phyloP scores from a whole-genome alignment of 2,329 filamentous ascomycete species.

The Passalora sequoiae region DNA sequence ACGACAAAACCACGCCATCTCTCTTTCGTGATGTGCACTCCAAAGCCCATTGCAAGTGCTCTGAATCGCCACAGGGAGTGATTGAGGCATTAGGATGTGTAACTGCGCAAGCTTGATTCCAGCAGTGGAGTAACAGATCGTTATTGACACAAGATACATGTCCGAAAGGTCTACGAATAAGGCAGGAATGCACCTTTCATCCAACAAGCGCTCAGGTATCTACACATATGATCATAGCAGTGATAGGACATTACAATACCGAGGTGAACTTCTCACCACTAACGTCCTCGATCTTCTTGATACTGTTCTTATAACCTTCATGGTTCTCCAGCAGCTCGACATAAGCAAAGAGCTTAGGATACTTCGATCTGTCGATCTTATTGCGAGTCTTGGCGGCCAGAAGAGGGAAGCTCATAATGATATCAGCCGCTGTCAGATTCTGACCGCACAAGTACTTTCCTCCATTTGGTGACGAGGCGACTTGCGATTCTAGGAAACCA shows the following conservation, averaged over 20 bases:
- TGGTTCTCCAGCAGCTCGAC: constrained; percentile 41
- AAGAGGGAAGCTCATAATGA: constrained; percentile 50
- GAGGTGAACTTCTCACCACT: constrained; percentile 28
- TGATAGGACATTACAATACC: neutral
- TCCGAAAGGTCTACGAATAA: too few relatives aligned
- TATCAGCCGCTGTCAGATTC: constrained; percentile 48
- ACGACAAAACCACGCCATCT: too few relatives aligned
- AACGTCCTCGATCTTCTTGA: constrained; percentile 46
- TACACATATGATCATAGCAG: too few relatives aligned
- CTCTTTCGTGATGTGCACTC: too few relatives aligned
- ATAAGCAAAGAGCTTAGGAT: constrained; percentile 46
- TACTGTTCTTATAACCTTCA: constrained; percentile 44
- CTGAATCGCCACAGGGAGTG: too few relatives aligned
- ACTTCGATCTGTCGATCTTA: constrained; percentile 39
- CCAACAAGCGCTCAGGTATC: too few relatives aligned
- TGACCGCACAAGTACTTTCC: constrained; percentile 49
- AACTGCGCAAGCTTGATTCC: too few relatives aligned
- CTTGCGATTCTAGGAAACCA: constrained; percentile 47
- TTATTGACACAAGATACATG: too few relatives aligned
- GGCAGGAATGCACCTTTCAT: too few relatives aligned
- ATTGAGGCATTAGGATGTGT: too few relatives aligned
- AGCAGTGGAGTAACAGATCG: too few relatives aligned
- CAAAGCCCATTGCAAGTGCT: too few relatives aligned
- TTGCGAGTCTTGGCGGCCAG: constrained; percentile 38
- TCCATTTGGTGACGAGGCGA: constrained; percentile 43